Evolutionary conservation across 495 filamentous ascomycete species (phyloP).

Genomic region (Coniosporium apollinis): DNA sequence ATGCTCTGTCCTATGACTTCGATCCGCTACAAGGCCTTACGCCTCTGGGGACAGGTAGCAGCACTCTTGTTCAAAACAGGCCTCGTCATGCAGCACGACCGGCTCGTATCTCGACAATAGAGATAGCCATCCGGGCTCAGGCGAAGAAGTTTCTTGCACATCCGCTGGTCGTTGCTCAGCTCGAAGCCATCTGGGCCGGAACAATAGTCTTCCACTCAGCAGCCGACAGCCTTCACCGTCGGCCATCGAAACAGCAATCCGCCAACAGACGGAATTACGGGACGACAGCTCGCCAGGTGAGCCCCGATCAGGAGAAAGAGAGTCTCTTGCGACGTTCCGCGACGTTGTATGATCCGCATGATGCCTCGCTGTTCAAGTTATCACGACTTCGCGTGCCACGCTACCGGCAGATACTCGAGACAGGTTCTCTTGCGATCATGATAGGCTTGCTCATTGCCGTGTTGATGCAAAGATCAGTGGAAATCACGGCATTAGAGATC

Average conservation of each 20-base stretch:
- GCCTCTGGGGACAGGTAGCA: conserved; percentile 19
- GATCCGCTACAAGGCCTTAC: conserved; percentile 70
- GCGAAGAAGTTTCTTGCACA: conserved; percentile 83
- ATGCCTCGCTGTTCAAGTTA: conserved; percentile 80
- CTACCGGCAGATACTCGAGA: conserved; percentile 78
- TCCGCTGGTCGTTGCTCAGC: conserved; percentile 74
- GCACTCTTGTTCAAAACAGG: conserved; percentile 12
- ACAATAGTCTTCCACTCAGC: conserved; percentile 82
- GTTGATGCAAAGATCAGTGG: conserved; percentile 45
- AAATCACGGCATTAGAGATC: conserved; percentile 66
- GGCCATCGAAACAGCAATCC: conserved; percentile 16
- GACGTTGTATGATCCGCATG: conserved; percentile 73
- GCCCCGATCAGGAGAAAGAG: conserved; percentile 1
- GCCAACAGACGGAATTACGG: conserved; percentile 18
- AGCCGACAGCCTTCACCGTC: conserved; percentile 64
- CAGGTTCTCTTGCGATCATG: conserved; percentile 62
- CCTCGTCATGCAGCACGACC: conserved; percentile 28
- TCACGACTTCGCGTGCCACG: conserved; percentile 77
- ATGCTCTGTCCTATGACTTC: conserved; percentile 87
- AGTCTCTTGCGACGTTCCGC: conserved; percentile 43
- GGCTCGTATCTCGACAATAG: conserved; percentile 74
- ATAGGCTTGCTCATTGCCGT: conserved; percentile 73
- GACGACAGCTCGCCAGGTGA: conserved; percentile 7
- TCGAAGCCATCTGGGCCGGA: conserved; percentile 91
- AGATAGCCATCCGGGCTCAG: conserved; percentile 77